Percentiles rank a stretch among this genome's conserved stretches.
Evolutionary conservation across 2,329 filamentous ascomycete species (phyloP).

Genomic region (Fusarium oligoseptatum): DNA sequence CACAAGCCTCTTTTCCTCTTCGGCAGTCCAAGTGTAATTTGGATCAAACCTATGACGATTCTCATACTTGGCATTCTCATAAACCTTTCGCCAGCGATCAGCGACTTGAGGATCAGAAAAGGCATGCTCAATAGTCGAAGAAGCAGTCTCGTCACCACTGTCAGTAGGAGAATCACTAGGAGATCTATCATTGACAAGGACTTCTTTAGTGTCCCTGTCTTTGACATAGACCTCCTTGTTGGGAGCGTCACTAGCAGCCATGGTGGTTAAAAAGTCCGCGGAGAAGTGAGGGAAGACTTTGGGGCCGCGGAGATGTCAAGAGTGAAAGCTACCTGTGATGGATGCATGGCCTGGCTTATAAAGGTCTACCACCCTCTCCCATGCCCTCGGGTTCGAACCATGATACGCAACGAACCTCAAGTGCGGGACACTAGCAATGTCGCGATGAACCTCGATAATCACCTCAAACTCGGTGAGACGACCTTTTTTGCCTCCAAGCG

Average conservation of each 20-base stretch:
- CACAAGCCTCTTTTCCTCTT: constrained; percentile 62
- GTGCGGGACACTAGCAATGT: constrained; percentile 33
- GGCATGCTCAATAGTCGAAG: constrained; percentile 51
- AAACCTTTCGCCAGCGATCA: constrained; percentile 66
- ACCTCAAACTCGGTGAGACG: constrained; percentile 37
- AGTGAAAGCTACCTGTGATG: not conserved
- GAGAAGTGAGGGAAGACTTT: not conserved
- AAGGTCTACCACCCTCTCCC: constrained; percentile 7
- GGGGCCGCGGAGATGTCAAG: constrained; percentile 36
- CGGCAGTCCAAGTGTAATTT: constrained; percentile 57
- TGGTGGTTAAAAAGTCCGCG: constrained; percentile 18
- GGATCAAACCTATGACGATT: constrained; percentile 71
- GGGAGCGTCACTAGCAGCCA: constrained; percentile 26
- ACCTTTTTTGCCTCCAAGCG: not conserved
- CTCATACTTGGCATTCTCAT: constrained; percentile 70
- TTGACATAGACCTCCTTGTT: not conserved
- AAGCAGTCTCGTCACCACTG: constrained; percentile 40
- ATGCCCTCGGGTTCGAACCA: not conserved
- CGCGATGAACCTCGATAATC: constrained; percentile 42
- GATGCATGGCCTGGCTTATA: constrained; percentile 42
- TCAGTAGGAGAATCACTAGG: constrained; percentile 23
- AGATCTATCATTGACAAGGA: not conserved
- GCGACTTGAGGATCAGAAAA: constrained; percentile 66
- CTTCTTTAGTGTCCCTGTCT: constrained; percentile 11
- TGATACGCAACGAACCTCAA: not conserved